phyloP scores from a whole-genome alignment of 148 eudicot genomes.

The Rhododendron henanense region DNA sequence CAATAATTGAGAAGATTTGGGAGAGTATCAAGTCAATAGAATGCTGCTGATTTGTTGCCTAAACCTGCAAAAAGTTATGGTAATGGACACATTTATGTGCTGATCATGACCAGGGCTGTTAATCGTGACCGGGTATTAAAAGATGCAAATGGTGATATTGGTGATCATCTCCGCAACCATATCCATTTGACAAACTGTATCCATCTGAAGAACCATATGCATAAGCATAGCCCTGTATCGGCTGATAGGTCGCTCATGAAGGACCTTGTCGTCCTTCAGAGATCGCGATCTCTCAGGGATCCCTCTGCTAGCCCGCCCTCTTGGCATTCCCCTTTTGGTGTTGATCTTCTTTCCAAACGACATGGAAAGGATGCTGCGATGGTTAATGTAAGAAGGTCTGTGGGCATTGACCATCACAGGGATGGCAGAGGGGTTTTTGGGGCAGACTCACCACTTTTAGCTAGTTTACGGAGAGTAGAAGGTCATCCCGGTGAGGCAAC shows the following conservation, averaged over 20 bases:
- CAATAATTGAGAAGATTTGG: slow-evolving; percentile 15
- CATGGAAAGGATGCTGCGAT: slow-evolving; percentile 33
- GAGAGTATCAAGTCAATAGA: slow-evolving; percentile 23
- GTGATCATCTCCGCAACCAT: slow-evolving; percentile 82
- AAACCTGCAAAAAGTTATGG: slow-evolving; percentile 22
- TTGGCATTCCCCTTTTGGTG: slow-evolving; percentile 63
- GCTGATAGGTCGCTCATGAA: slow-evolving; percentile 69
- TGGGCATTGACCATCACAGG: slow-evolving; percentile 39
- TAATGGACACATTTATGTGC: slow-evolving; percentile 22
- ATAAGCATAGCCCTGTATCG: slow-evolving; percentile 78
- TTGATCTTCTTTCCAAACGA: slow-evolving; percentile 47
- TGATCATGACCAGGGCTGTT: slow-evolving; percentile 85
- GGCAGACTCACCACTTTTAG: slow-evolving; percentile 40
- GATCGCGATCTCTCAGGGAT: slow-evolving; percentile 82
- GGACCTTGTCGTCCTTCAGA: slow-evolving; percentile 84
- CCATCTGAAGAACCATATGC: slow-evolving; percentile 96
- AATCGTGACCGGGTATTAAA: slow-evolving; percentile 66
- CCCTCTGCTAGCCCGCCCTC: slow-evolving; percentile 87
- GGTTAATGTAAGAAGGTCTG: slow-evolving; percentile 53
- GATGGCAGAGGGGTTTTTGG: slow-evolving; percentile 35
- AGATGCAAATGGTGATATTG: slow-evolving; percentile 79
- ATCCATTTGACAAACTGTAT: slow-evolving; percentile 95
- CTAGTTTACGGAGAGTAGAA: slow-evolving; percentile 23
- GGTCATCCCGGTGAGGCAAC: slow-evolving; percentile 22
- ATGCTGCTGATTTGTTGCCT: slow-evolving; percentile 37